Percentiles rank a stretch among this genome's conserved stretches.
phyloP scores from a whole-genome alignment of 2,329 filamentous ascomycete genomes.

The Eutypa lata region DNA sequence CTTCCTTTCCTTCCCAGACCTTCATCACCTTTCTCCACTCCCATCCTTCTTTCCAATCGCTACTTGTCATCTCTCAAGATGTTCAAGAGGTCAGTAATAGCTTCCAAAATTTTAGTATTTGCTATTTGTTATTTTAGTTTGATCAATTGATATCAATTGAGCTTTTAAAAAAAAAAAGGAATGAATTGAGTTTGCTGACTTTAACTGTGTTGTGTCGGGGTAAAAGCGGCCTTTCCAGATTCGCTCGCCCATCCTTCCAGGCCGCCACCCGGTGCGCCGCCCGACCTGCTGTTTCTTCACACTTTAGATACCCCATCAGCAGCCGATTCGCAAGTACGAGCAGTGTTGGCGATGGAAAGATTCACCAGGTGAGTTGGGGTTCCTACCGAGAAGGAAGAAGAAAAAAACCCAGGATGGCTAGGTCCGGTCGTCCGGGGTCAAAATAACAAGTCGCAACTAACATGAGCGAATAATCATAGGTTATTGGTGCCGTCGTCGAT shows the following conservation, averaged over 20 bases:
- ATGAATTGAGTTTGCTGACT: slow-evolving; percentile 50
- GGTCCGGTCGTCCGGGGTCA: background rate
- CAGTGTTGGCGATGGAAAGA: slow-evolving; percentile 61
- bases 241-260: slow-evolving; percentile 59
- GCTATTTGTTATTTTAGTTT: slow-evolving; percentile 14
- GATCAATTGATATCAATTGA: slow-evolving; percentile 41
- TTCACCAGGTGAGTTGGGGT: slow-evolving; percentile 57
- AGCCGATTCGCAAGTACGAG: slow-evolving; percentile 58
- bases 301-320: slow-evolving; percentile 53
- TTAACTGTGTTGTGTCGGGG: slow-evolving; percentile 27
- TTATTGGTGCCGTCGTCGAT: slow-evolving; percentile 99
- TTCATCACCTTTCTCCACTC: slow-evolving; percentile 56
- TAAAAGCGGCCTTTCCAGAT: slow-evolving; percentile 63
- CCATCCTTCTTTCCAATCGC: slow-evolving; percentile 51
- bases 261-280: slow-evolving; percentile 55
- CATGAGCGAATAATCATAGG: slow-evolving; percentile 62
- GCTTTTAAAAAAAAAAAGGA: too few species aligned
- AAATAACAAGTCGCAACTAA: slow-evolving; percentile 26
- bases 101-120: slow-evolving; percentile 17
- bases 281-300: slow-evolving; percentile 43
- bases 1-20: slow-evolving; percentile 26
- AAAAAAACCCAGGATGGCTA: slow-evolving; percentile 2
- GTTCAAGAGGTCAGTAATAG: slow-evolving; percentile 72
- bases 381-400: background rate
- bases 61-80: slow-evolving; percentile 71